Base-by-base conservation (phyloP, 2,329 filamentous ascomycete species). In the Lachnum nothofagi region DNA sequence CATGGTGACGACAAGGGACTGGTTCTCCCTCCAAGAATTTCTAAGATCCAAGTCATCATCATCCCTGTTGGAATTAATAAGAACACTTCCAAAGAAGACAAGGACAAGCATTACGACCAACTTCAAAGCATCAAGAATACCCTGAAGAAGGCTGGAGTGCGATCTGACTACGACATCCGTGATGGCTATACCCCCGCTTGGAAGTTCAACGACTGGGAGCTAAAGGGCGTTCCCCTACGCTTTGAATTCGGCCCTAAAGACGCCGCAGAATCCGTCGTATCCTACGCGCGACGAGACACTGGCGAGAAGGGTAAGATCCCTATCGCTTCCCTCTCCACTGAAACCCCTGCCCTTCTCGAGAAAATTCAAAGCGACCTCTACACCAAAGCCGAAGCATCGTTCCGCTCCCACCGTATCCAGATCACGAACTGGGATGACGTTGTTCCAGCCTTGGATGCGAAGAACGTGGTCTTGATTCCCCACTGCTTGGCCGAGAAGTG, bases 181-280 rank as follows among this genome's bases (percentile, higher is more conserved):
- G 91, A 97, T 44, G 87, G 86, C 58, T 95, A 97, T 69, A 82
- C 90, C 52, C 91, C 93, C 33, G 90, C 89, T 57, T 97, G 87
- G 84, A 98, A 98, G 72, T 98, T 98, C 77, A 95, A 94, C 72
- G 91, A 98, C 71, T 96, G 90, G 89, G 94, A 98, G 70, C 78
- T 97, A 61, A 94, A 91, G 72, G 93, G 94, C 67, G 86, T 97
- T 35, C 93, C 94, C 40, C 80, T 98, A 31, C 86, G 93, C 51
- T 78, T 98, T 51, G 93, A 98, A 70, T 95, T 95, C 65, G 94
- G 94, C 5, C 91, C 93, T 63, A 95, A 95, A 71, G 93, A 97
- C 66, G 85, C 86, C 10, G 88, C 87, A 56, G 88, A 91, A 66
- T 80, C 86, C 49, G 86, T 91, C 35, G 85, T 97, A 59, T 88